Conservation (phyloP, 352 stramenopile species). For the Phytophthora multivora region DNA sequence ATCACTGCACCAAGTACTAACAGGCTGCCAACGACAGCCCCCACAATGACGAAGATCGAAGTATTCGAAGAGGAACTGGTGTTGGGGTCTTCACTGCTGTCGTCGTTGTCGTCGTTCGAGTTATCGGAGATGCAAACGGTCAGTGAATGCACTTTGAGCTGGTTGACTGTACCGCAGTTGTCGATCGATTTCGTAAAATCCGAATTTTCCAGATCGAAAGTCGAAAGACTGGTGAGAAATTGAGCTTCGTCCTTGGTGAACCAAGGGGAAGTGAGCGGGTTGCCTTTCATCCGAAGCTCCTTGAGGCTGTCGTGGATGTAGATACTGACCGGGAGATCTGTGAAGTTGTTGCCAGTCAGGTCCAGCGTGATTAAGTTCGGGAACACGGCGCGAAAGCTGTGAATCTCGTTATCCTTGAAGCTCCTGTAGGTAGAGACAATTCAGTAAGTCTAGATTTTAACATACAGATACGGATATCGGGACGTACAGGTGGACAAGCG, state of each 20-base stretch:
- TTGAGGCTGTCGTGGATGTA: conserved; percentile 54
- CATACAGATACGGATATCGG: background rate
- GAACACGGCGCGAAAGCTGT: conserved; percentile 57
- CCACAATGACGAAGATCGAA: conserved; percentile 37
- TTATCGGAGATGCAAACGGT: conserved; percentile 37
- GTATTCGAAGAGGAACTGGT: conserved; percentile 6
- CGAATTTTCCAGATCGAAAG: conserved; percentile 36
- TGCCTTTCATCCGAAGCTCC: conserved; percentile 47
- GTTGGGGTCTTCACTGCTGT: conserved; percentile 11
- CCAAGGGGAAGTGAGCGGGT: conserved; percentile 41
- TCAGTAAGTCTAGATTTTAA: background rate
- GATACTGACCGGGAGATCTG: conserved; percentile 47
- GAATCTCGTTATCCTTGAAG: conserved; percentile 61
- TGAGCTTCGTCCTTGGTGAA: conserved; percentile 49
- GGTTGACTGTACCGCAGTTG: conserved; percentile 25
- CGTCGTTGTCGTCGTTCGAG: conserved; percentile 12
- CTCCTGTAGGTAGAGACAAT: conserved; percentile 22
- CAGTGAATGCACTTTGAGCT: conserved; percentile 30
- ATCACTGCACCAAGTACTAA: conserved; percentile 32
- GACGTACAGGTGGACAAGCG: conserved; percentile 55
- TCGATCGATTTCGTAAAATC: conserved; percentile 39
- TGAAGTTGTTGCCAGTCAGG: conserved; percentile 58
- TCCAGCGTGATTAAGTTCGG: conserved; percentile 58
- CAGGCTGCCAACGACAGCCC: conserved; percentile 41
- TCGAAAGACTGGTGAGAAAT: conserved; percentile 33